These are phyloP conservation scores for Claviceps sp. DNA, from an alignment of 2,329 filamentous ascomycete species.

Conservation along the genomic window DNA sequence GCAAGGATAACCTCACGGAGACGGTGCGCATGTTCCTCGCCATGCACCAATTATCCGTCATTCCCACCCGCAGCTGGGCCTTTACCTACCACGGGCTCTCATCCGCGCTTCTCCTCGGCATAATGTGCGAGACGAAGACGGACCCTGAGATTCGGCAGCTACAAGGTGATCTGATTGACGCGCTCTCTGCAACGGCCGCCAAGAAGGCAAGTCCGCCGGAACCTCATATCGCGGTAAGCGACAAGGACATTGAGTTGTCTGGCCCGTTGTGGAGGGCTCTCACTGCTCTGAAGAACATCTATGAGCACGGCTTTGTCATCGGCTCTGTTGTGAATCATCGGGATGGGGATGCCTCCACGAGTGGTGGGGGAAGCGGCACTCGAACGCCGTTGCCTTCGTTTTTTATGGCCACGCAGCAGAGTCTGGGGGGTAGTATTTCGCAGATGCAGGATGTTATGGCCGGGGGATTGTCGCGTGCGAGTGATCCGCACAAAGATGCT, in stretches of 20 bases:
- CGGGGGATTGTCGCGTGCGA: conserved; percentile 12
- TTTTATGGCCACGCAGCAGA: conserved; percentile 10
- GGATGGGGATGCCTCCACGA: conserved; percentile 32
- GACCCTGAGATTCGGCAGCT: conserved; percentile 50
- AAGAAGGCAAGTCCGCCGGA: conserved; percentile 44
- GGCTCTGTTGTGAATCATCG: conserved; percentile 33
- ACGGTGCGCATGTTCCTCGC: conserved; percentile 56
- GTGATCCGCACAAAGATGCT: conserved; percentile 46
- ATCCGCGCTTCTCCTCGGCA: conserved; percentile 49
- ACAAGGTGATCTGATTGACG: conserved; percentile 50
- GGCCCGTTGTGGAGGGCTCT: conserved; percentile 48
- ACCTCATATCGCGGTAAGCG: conserved; percentile 38
- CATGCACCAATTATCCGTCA: conserved; percentile 54
- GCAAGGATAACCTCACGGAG: conserved; percentile 49
- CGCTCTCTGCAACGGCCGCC: conserved; percentile 48
- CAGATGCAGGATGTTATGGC: conserved; percentile 13
- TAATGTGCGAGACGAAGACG: conserved; percentile 48
- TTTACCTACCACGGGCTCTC: conserved; percentile 56
- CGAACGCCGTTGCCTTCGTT: conserved; percentile 26
- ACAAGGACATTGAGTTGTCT: conserved; percentile 48
- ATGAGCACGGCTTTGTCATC: conserved; percentile 47
- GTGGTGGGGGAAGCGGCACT: conserved; percentile 28
- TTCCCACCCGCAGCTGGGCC: conserved; percentile 53
- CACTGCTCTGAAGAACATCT: conserved; percentile 49
- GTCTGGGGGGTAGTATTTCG: conserved; percentile 10